phyloP scores from a whole-genome alignment of 306 rosid genomes.

The Trifolium pratense region DNA sequence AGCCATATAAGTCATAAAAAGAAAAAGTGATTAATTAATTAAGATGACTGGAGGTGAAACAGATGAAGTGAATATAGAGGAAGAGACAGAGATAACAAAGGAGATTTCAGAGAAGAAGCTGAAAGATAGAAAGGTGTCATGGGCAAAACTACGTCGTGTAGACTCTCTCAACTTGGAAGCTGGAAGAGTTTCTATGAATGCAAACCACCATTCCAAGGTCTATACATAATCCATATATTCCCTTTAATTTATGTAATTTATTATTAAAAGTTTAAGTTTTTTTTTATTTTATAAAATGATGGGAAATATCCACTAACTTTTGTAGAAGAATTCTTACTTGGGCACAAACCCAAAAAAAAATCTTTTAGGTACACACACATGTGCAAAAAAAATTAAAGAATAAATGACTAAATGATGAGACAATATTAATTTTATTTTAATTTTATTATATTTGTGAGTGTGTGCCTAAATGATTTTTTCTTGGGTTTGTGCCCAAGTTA shows the following conservation, averaged over 20 bases:
- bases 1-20: neutral
- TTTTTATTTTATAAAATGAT: too few relatives aligned
- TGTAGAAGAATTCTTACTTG: too few relatives aligned
- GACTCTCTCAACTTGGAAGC: constrained; percentile 90
- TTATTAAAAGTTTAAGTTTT: neutral
- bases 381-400: too few relatives aligned
- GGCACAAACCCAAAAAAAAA: too few relatives aligned
- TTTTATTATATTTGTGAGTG: too few relatives aligned
- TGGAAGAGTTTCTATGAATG: constrained; percentile 57
- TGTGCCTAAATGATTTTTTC: too few relatives aligned
- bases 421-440: too few relatives aligned
- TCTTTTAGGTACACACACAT: too few relatives aligned
- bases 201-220: constrained; percentile 42
- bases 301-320: neutral
- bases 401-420: too few relatives aligned
- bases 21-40: neutral
- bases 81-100: constrained; percentile 6
- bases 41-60: constrained; percentile 37
- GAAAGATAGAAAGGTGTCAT: constrained; percentile 57
- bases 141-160: constrained; percentile 74
- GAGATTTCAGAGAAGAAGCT: constrained; percentile 15
- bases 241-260: neutral
- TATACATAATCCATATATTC: neutral
- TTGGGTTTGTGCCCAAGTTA: too few relatives aligned
- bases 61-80: neutral